Conservation (phyloP, 2,329 filamentous ascomycete genomes). For the Fusarium sublunatum region DNA sequence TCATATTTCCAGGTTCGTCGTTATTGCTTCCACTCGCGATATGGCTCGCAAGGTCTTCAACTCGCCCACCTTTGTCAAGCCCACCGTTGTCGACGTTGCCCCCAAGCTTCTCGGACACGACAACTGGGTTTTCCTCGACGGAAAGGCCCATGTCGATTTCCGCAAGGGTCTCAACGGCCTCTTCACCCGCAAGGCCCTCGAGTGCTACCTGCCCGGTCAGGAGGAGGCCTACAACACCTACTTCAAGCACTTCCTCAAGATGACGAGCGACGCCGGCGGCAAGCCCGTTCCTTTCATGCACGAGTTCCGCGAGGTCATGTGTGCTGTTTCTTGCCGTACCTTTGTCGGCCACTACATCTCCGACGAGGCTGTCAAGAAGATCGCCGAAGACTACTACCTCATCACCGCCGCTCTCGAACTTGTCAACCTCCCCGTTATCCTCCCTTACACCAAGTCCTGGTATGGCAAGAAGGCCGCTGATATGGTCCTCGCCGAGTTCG, state of each 20-base stretch:
- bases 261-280: constrained; percentile 77
- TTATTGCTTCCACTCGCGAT: constrained; percentile 94
- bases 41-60: constrained; percentile 98
- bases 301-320: constrained; percentile 93
- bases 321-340: constrained; percentile 93
- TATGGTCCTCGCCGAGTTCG: constrained; percentile 89
- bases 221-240: constrained; percentile 92
- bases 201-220: constrained; percentile 89
- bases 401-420: constrained; percentile 96
- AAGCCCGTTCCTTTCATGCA: constrained; percentile 89
- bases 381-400: constrained; percentile 95
- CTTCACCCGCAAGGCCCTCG: constrained; percentile 91
- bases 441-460: constrained; percentile 96
- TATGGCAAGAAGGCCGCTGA: constrained; percentile 96
- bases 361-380: constrained; percentile 90
- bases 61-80: constrained; percentile 90
- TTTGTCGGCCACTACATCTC: constrained; percentile 97
- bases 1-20: constrained; percentile 77
- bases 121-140: constrained; percentile 98
- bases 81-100: constrained; percentile 93
- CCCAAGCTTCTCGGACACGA: constrained; percentile 90
- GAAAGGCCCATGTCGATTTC: constrained; percentile 94
- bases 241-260: constrained; percentile 80
- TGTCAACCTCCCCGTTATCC: constrained; percentile 97
- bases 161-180: constrained; percentile 95